Base-by-base conservation (phyloP, 129 eudicot genomes). In the Pseudognaphalium luteoalbum region DNA sequence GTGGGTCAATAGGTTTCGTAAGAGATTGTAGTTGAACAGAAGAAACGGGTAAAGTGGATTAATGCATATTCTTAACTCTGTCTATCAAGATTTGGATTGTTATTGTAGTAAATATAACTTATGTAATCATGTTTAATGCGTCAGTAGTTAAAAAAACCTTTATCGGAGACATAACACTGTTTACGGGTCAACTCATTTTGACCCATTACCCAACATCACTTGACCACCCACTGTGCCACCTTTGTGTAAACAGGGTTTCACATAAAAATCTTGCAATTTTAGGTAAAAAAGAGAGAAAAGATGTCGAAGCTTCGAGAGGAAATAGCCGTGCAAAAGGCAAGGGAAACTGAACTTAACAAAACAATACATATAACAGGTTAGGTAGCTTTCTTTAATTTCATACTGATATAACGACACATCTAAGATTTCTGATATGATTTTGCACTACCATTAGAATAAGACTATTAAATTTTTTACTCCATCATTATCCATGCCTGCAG, bases 321-420 rank as follows among this genome's bases (percentile, higher is more conserved):
- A 74, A 88, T 86, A 88, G 98, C 98, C 11, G 98, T 93, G 39
- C 98, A 90, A 76, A 93, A 82, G 85, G 98, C 98, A 10, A 93
- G 73, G 76, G 98, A 93, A 86, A 90, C 95, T 2, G 98, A 93
- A 80, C 98, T 93, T 59, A 86, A 90, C 80, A 90, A 87, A 84
- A 88, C 98, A 16, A 90, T 93, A 78, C 96, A 93, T 80, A 93
- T 93, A 21, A 90, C 96, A 93, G 61, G 61, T 56, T 56, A 1
- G 6, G 22, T 7, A 56, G 61, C 22, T 17, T 17, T 56, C 61
- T 56, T 56, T 7, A 37, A 11, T 37, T 37, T 37, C 42, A 37
- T 10, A 2, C 42, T 37, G 42, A 37, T 37, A 37, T 7, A 37
- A 37, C 10, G 11, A 16, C 19, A 52, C 7, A 52, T 52, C 59